Base-by-base conservation (phyloP, 192 early-diverging fungal species). In the Podochytrium sp. region DNA sequence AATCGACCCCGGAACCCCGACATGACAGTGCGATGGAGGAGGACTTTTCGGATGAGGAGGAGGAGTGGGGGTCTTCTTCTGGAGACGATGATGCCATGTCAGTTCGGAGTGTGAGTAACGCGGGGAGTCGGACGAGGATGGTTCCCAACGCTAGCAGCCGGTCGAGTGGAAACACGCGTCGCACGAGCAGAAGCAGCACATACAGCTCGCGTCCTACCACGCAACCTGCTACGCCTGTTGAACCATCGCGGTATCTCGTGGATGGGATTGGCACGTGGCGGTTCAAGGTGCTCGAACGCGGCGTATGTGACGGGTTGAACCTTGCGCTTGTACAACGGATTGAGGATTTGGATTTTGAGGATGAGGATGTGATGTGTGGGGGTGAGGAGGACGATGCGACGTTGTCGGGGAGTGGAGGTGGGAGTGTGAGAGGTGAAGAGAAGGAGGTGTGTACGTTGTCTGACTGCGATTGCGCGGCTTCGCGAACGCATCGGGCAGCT, bases 291-390 rank as follows among this genome's bases (percentile, higher is more conserved):
- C 29, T 78, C 30, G 55, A 78, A 47, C 72, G 65, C 18, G 77
- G 66, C 5, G 29, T 74, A 20, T 63, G 53, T 23, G 73, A 75
- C 14, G 74, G 74, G 3, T 62, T 77, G 64, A 73, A 78, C 35
- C 27, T 74, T n/a, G 77, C 64, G 12, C 25, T 74, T 6, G 72
- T 78, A 20, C 64, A 78, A 50, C 50, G 49, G 4, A 49, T 78
- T 29, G 77, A 78, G 47, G 77, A 78, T 50, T 27, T 75, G 37
- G 77, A 78, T 40, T 51, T 75, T 50, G 71, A 74, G 29, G 77
- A 78, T 47, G 77, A 78, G 52, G 20, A 55, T 55, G 51, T 33
- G 7, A 10, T 69, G 50, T 12, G 18, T 33, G 58, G 10, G 23
- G 23, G 18, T 34, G 23, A 33, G 6, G 6, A 29, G 37, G 37